Percentiles rank a stretch among this genome's conserved stretches.
Evolutionary conservation across 805 yeast species (phyloP).

Genomic region (Wickerhamomyces mucosus): DNA sequence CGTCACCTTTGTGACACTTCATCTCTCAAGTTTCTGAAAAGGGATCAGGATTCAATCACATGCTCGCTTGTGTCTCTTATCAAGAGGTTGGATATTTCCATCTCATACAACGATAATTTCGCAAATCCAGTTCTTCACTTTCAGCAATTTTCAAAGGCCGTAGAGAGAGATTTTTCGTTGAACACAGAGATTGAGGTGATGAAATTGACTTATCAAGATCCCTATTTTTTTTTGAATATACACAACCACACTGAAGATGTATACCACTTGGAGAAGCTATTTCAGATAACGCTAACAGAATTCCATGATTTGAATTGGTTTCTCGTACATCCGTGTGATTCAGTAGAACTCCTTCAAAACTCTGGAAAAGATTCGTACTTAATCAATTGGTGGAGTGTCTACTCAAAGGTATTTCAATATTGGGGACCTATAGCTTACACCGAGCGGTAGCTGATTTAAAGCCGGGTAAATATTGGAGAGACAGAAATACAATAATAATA

Average conservation of each 20-base stretch:
- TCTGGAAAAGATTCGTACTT: conserved; percentile 13
- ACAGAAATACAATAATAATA: background rate
- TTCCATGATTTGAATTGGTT: conserved; percentile 8
- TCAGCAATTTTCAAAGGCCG: background rate
- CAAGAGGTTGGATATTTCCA: background rate
- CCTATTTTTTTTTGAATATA: background rate
- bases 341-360: conserved; percentile 20
- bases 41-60: too few species aligned
- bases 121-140: background rate
- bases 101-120: background rate
- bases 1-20: background rate
- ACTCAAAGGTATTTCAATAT: conserved; percentile 3
- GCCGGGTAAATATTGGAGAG: background rate
- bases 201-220: background rate
- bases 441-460: conserved; percentile 2
- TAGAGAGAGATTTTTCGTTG: background rate
- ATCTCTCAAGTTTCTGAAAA: too few species aligned
- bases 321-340: conserved; percentile 34
- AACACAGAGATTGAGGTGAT: background rate
- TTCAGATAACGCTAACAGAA: conserved; percentile 8
- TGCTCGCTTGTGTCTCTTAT: too few species aligned
- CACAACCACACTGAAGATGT: too few species aligned
- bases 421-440: conserved; percentile 2
- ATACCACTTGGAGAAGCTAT: too few species aligned
- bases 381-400: conserved; percentile 22